Conservation (phyloP, 768 basidiomycete species). For the Lactarius quietus region DNA sequence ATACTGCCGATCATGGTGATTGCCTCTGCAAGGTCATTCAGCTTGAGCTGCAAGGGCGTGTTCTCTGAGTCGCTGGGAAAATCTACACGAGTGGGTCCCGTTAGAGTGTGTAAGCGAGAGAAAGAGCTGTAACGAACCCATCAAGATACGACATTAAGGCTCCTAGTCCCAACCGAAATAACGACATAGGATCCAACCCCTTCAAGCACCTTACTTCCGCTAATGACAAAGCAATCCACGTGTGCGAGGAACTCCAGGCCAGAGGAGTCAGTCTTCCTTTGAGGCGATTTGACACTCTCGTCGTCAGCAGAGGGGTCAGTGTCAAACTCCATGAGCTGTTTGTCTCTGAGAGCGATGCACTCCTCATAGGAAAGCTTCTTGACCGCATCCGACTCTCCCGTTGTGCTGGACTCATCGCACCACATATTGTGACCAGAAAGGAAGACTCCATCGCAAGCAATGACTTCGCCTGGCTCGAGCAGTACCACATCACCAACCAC, state of each 20-base stretch:
- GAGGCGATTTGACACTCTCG: conserved; percentile 31
- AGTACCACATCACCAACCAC: conserved; percentile 92
- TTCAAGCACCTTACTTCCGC: conserved; percentile 90
- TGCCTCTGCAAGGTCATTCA: conserved; percentile 90
- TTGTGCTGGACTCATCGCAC: conserved; percentile 95
- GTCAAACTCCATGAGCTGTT: conserved; percentile 21
- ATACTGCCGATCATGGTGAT: conserved; percentile 88
- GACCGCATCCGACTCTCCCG: conserved; percentile 95
- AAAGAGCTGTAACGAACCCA: conserved; percentile 57
- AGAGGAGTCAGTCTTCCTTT: conserved; percentile 13
- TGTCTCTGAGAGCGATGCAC: conserved; percentile 50
- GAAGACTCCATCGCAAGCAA: conserved; percentile 96
- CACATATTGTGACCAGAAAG: conserved; percentile 88
- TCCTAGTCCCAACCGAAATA: conserved; percentile 86
- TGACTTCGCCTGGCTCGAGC: conserved; percentile 91
- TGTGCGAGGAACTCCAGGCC: conserved; percentile 44
- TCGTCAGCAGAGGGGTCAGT: conserved; percentile 11
- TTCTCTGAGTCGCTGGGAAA: conserved; percentile 82
- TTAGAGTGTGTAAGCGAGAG: neutral
- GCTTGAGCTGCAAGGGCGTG: conserved; percentile 91
- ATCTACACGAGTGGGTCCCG: conserved; percentile 43
- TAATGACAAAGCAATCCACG: conserved; percentile 87
- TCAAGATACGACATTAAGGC: conserved; percentile 96
- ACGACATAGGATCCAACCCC: conserved; percentile 93
- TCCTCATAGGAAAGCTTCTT: conserved; percentile 80